A percentile compares a stretch with the other conserved stretches of the same genome.
Evolutionary conservation across 2,329 filamentous ascomycete genomes (phyloP).

Genomic region (Ophiostoma pallidulum): DNA sequence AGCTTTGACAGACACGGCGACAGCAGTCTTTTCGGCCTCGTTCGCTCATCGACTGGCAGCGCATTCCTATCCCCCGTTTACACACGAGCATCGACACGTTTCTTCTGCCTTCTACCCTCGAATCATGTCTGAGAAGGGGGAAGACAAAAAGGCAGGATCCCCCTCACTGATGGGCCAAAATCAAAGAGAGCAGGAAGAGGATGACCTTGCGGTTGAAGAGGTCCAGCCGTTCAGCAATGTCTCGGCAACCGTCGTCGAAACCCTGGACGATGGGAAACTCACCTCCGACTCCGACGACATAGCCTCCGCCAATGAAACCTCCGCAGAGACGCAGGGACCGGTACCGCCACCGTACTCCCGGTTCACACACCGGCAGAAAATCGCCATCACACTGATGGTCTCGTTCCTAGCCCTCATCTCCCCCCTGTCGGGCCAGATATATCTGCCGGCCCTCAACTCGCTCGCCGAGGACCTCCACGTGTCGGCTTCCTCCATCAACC

Average conservation of each 20-base stretch:
- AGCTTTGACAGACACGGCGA: too few relatives aligned
- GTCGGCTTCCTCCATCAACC: constrained; percentile 25
- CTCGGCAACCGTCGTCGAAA: neutral
- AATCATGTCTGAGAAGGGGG: neutral
- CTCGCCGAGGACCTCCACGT: constrained; percentile 24
- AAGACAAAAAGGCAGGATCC: neutral
- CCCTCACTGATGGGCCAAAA: too few relatives aligned
- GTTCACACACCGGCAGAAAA: constrained; percentile 14
- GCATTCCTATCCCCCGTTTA: too few relatives aligned
- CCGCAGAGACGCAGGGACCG: neutral
- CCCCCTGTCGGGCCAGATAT: constrained; percentile 13
- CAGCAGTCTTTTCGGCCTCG: too few relatives aligned
- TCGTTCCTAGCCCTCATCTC: constrained; percentile 16
- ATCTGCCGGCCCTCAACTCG: constrained; percentile 11
- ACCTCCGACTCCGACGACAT: neutral
- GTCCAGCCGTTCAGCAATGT: constrained; percentile 4
- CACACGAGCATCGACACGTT: too few relatives aligned
- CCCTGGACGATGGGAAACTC: neutral
- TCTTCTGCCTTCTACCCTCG: too few relatives aligned
- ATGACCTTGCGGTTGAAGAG: constrained; percentile 7
- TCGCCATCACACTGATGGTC: constrained; percentile 14
- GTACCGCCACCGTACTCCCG: constrained; percentile 7
- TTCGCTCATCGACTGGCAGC: too few relatives aligned
- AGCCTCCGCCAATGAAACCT: neutral
- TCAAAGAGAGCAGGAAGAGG: neutral